Evolutionary conservation across 192 early-diverging fungal genomes (phyloP).

Genomic region (Backusella macrospora): DNA sequence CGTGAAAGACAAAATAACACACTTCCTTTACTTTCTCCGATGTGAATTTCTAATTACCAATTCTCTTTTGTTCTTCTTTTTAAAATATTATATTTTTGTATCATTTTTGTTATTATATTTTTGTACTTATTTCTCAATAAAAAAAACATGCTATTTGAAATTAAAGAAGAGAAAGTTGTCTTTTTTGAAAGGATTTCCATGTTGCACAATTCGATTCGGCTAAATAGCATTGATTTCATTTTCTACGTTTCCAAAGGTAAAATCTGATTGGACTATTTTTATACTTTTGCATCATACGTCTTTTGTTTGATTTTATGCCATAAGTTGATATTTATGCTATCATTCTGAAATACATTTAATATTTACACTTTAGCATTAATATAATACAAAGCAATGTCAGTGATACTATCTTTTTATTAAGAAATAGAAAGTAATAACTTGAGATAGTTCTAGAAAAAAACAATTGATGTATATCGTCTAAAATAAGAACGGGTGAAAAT

Average conservation of each 20-base stretch:
- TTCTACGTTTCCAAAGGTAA: neutral
- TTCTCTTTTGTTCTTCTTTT: neutral
- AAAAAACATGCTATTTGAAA: neutral
- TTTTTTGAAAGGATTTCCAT: neutral
- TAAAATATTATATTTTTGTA: neutral
- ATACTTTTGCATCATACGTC: neutral
- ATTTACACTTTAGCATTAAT: no score
- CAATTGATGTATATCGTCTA: no score
- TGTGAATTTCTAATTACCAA: neutral
- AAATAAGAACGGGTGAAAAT: no score
- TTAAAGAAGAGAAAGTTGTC: neutral
- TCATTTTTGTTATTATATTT: neutral
- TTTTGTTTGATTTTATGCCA: neutral
- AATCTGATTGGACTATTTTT: constrained; percentile 4
- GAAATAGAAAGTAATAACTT: no score
- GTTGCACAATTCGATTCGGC: neutral
- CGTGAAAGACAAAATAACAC: constrained; percentile 28
- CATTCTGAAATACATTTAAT: no score
- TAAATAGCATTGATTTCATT: constrained; percentile 3
- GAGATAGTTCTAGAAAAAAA: no score
- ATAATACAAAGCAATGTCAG: no score
- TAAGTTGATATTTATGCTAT: no score
- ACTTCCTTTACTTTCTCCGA: neutral
- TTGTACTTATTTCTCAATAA: neutral
- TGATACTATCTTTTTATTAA: no score